Percentiles rank a stretch among this genome's conserved stretches.
phyloP scores from a whole-genome alignment of 148 eudicot species.

The Pharnaceum exiguum region DNA sequence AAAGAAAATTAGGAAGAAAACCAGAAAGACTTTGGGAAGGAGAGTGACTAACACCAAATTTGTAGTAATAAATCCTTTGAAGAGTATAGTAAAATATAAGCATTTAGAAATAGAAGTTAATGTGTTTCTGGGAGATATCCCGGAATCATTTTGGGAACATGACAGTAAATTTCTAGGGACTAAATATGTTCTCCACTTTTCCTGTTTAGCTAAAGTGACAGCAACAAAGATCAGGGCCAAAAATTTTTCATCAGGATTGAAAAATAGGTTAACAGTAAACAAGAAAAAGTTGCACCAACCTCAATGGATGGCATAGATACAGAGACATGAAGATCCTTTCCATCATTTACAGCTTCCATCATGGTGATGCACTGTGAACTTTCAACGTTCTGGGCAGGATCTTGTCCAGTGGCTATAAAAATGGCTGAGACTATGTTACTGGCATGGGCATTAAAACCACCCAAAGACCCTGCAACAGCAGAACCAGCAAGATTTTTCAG shows the following conservation, averaged over 20 bases:
- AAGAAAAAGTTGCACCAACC: slow-evolving; percentile 29
- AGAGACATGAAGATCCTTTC: slow-evolving; percentile 78
- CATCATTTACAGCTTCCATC: slow-evolving; percentile 83
- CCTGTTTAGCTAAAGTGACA: too few species aligned
- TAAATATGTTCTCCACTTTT: too few species aligned
- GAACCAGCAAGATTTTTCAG: slow-evolving; percentile 84
- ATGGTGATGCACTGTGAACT: slow-evolving; percentile 90
- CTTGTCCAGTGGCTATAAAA: slow-evolving; percentile 82
- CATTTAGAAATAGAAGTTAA: too few species aligned
- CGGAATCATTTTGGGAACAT: too few species aligned
- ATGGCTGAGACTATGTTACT: slow-evolving; percentile 77
- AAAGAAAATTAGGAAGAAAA: too few species aligned
- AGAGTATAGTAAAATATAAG: too few species aligned
- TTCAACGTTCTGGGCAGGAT: slow-evolving; percentile 84
- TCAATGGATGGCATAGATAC: slow-evolving; percentile 88
- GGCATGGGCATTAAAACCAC: slow-evolving; percentile 87
- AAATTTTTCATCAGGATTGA: background rate
- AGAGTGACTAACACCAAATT: too few species aligned
- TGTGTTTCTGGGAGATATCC: too few species aligned
- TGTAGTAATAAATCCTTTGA: too few species aligned
- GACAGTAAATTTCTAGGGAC: too few species aligned
- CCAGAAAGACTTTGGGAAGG: too few species aligned
- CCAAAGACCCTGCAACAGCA: slow-evolving; percentile 85
- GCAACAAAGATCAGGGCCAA: too few species aligned
- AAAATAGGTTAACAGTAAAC: background rate